Base-by-base conservation (phyloP, 768 basidiomycete genomes). In the Pisolithus marmoratus region DNA sequence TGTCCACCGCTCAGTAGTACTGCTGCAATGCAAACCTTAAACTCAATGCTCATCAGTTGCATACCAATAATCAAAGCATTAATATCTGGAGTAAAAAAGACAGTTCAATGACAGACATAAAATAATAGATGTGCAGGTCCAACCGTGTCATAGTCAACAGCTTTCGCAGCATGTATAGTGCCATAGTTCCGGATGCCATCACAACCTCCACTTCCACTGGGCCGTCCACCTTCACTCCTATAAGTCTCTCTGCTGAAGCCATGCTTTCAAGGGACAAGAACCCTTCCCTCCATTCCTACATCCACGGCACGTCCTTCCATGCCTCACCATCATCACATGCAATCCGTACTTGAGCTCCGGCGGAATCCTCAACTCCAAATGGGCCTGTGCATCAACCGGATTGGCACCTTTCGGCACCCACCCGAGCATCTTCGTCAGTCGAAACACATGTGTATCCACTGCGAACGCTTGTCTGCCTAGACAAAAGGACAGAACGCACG, bases 361-460 rank as follows among this genome's bases (percentile, higher is more conserved):
- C 2, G 81, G 80, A 19, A 84, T 67, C 24, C 61, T 70, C 27
- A 74, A 57, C 57, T 83, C 81, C 17, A 84, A 62, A 60, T 82
- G 82, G 11, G 78, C 80, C 63, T 83, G 82, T 1, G 82, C 71
- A 5, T 70, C 69, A 2, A 83, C 72, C 1, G 79, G 63, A 58
- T 81, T 74, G 15, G 80, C 75, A 23, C 51, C 58, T 48, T 57
- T 45, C 3, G 74, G 74, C n/a, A 74, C 70, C 74, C 74, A 75
- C 4, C 71, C 72, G 19, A 65, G 45, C 48, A 83, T 51, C 48
- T 68, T 77, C 62, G 73, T 74, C 50, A 83, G 61, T 14, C 82
- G 70, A 58, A 74, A 83, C 23, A 84, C 76, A 54, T 83, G 82
- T 8, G 83, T 84, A 54, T 84, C 82, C 46, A 84, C 83, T 1